Conservation (phyloP, 2,329 filamentous ascomycete species). For the Botrytis tulipae region DNA sequence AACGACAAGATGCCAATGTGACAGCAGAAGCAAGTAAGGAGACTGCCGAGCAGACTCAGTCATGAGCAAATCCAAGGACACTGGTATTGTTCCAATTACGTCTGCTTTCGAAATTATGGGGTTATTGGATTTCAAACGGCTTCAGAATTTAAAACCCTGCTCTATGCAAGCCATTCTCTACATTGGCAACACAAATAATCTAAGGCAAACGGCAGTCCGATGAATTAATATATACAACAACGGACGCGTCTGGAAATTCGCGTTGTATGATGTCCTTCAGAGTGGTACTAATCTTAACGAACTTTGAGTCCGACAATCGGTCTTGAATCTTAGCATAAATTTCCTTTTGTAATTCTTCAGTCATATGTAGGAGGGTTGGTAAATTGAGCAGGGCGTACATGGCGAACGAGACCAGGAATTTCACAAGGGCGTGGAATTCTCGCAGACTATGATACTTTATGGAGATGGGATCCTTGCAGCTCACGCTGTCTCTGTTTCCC, state of each 20-base stretch:
- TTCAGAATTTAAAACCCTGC: background rate
- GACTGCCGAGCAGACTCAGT: conserved; percentile 18
- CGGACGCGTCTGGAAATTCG: background rate
- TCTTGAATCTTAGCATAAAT: background rate
- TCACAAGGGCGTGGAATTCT: background rate
- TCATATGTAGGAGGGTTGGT: conserved; percentile 13
- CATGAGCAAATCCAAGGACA: conserved; percentile 7
- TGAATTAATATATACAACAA: background rate
- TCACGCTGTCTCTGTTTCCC: background rate
- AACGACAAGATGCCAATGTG: conserved; percentile 35
- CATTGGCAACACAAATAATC: background rate
- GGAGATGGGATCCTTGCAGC: background rate
- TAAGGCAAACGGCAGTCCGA: background rate
- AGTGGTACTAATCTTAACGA: background rate
- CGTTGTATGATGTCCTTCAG: background rate
- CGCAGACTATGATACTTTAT: background rate
- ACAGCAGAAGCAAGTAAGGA: conserved; percentile 28
- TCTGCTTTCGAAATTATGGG: background rate
- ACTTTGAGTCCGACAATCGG: background rate
- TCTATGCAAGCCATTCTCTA: background rate
- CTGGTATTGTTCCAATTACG: background rate
- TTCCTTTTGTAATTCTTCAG: conserved; percentile 4
- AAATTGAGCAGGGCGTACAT: conserved; percentile 29
- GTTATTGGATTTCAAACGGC: background rate
- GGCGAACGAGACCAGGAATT: conserved; percentile 14